Base-by-base conservation (phyloP, 2,329 filamentous ascomycete species). In the Phialophora tarda region DNA sequence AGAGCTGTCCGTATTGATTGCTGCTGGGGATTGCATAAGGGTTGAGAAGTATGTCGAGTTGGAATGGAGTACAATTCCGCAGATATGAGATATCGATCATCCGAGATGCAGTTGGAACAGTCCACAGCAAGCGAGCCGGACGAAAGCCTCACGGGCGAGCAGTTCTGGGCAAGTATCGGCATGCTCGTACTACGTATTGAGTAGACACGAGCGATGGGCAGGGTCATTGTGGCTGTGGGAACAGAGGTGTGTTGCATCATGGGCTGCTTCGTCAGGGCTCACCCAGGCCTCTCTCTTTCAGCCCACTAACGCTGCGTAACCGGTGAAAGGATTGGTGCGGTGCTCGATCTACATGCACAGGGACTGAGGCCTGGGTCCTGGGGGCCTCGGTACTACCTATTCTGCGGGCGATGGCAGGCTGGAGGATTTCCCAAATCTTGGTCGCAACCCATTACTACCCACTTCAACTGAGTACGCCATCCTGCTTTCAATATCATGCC, bases 381-480 rank as follows among this genome's bases (percentile, higher is more conserved):
- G 55, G 55, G 30, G 23, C 21, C 30, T 24, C n/a, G 32, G 11
- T 26, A 17, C 17, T 26, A 5, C 44, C 21, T 24, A 53, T 32
- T 23, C 57, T 53, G 12, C 28, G 53, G 53, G 53, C 53, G 28
- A 24, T 55, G 53, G 53, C 30, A 55, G 53, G 58, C 30, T 32
- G 50, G 24, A 62, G 26, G 14, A n/a, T 41, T 38, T 23, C 57
- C 57, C 41, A 56, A 65, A 65, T 65, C 63, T 62, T 56, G 64
- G 53, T 59, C 23, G 21, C 26, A 32, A 38, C 54, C 47, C 55
- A 32, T 55, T 26, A n/a, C 62, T 26, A n/a, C 50, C 24, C 60
- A 24, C 51, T 24, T 56, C 14, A 21, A 30, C 17, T 28, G 26
- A 3, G 21, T 34, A 34, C 53, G 53, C 26, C 28, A 55, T 34